These are phyloP conservation scores for Skeletonema grethae DNA, from an alignment of 108 stramenopile species.

Conservation along the genomic window DNA sequence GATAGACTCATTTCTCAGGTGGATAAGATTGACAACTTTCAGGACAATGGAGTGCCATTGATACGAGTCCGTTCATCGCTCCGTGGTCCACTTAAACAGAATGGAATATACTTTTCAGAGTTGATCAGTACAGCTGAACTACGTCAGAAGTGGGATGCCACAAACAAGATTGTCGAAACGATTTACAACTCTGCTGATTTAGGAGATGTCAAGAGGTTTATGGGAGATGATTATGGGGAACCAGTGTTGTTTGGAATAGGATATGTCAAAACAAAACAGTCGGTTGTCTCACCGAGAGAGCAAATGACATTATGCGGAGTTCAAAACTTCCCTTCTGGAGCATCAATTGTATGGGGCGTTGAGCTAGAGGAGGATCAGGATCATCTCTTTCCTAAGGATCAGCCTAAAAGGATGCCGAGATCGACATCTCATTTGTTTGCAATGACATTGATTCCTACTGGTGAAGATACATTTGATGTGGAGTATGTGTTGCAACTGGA, in stretches of 20 bases:
- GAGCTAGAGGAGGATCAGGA: slow-evolving; percentile 47
- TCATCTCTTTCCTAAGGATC: slow-evolving; percentile 43
- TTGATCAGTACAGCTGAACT: slow-evolving; percentile 8
- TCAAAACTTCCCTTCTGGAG: slow-evolving; percentile 42
- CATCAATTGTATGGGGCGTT: slow-evolving; percentile 46
- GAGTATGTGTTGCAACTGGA: slow-evolving; percentile 55
- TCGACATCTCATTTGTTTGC: slow-evolving; percentile 46
- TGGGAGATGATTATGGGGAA: slow-evolving; percentile 29
- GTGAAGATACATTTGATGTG: slow-evolving; percentile 42
- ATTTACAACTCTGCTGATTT: slow-evolving; percentile 36
- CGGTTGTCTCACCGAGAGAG: slow-evolving; percentile 47
- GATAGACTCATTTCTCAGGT: slow-evolving; percentile 36
- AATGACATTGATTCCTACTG: slow-evolving; percentile 43
- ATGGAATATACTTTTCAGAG: slow-evolving; percentile 37
- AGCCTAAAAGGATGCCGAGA: slow-evolving; percentile 27
- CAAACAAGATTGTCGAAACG: slow-evolving; percentile 37
- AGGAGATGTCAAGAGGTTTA: slow-evolving; percentile 18
- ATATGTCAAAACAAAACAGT: slow-evolving; percentile 50
- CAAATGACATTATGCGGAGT: slow-evolving; percentile 55
- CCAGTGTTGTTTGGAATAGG: slow-evolving; percentile 44
- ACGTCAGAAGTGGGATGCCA: slow-evolving; percentile 45
- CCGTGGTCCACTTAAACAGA: slow-evolving; percentile 30
- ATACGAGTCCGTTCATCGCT: slow-evolving; percentile 42
- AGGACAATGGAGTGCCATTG: slow-evolving; percentile 31
- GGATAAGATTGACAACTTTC: slow-evolving; percentile 52